phyloP scores from a whole-genome alignment of 345 rosid species.

The Kernera saxatilis region DNA sequence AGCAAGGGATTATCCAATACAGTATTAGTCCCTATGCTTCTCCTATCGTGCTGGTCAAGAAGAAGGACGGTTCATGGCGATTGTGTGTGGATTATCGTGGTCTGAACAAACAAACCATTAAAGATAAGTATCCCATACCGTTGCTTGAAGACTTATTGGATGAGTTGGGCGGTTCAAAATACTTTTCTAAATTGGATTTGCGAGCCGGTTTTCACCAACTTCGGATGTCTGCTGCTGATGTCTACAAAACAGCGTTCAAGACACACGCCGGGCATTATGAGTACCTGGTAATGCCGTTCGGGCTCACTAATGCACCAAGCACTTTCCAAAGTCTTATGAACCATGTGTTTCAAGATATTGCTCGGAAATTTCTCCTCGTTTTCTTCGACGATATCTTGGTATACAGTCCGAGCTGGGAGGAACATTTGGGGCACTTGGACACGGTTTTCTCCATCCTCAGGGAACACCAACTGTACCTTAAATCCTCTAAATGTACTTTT shows the following conservation, averaged over 20 bases:
- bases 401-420: background rate
- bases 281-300: background rate
- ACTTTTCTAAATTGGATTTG: background rate
- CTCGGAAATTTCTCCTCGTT: background rate
- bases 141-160: background rate
- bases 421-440: background rate
- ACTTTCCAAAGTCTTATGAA: background rate
- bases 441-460: no score
- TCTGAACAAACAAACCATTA: background rate
- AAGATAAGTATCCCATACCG: background rate
- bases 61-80: background rate
- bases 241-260: background rate
- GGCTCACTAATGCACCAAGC: background rate
- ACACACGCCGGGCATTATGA: background rate
- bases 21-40: background rate
- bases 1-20: background rate
- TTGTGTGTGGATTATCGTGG: background rate
- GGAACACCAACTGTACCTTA: no score
- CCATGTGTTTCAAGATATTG: background rate
- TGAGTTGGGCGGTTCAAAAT: fast-evolving
- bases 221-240: background rate
- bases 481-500: background rate
- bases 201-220: background rate
- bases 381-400: background rate
- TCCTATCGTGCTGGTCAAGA: background rate